These are phyloP conservation scores for Pythium catenulatum DNA, from an alignment of 352 stramenopile genomes.

Conservation along the genomic window DNA sequence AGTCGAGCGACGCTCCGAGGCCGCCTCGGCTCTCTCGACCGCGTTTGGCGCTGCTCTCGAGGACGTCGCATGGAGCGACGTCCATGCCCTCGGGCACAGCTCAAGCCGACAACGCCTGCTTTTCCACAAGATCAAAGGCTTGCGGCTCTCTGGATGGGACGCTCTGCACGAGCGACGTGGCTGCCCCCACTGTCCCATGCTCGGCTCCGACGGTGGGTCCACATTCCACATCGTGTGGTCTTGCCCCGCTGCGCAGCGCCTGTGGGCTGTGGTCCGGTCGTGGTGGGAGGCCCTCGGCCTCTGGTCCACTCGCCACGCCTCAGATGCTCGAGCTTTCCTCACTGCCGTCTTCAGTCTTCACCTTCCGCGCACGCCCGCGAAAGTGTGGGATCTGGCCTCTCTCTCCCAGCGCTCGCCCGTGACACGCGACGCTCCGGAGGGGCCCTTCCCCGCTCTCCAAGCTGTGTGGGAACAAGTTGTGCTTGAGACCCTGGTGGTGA, in stretches of 20 bases:
- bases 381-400: neutral
- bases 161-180: neutral
- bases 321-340: neutral
- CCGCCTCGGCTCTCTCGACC: neutral
- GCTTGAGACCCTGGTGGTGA: too few species aligned
- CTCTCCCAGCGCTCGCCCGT: neutral
- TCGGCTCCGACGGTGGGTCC: neutral
- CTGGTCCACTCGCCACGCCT: neutral
- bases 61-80: neutral
- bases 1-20: neutral
- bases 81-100: neutral
- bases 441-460: too few species aligned
- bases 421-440: too few species aligned
- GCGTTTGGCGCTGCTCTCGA: neutral
- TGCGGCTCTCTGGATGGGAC: slow-evolving; percentile 25
- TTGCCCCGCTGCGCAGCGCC: neutral
- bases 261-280: neutral
- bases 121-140: slow-evolving; percentile 1
- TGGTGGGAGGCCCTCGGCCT: neutral
- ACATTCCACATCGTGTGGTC: slow-evolving; percentile 24
- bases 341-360: slow-evolving; percentile 8
- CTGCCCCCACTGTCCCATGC: neutral
- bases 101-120: neutral
- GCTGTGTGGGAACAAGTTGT: too few species aligned
- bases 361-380: neutral